Evolutionary conservation across 768 basidiomycete genomes (phyloP), one percentile per base, ranked within the genome.

Genomic region (Lactifluus pinguis): DNA sequence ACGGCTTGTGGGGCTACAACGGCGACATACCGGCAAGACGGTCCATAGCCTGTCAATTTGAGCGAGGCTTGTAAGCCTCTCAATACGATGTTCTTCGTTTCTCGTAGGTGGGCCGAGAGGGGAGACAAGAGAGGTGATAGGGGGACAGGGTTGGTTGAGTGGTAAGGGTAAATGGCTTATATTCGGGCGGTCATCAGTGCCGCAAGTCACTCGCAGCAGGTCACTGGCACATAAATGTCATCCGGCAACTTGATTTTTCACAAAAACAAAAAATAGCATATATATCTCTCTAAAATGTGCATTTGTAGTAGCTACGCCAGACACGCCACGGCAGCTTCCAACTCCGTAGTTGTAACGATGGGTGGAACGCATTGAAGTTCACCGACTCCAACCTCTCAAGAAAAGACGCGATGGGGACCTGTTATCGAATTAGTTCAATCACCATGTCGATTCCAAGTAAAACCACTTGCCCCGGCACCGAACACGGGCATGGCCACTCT

Each of bases 271-370:
- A 15, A 32, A 34, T 17, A 32, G 10, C 19, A 32, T 15, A 30
- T 32, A 36, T 51, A 2, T 19, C 2, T 29, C 34, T 48, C 4
- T 68, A 76, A 61, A 75, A 72, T 29, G 41, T 66, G 53, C 76
- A 71, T 64, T 73, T 76, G 71, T 78, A 76, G 72, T 79, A 78
- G 65, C 77, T 72, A 53, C 77, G 72, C 82, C 81, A 84, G 39
- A 92, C 80, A 68, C 79, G 78, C 84, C 84, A 89, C 54, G 92
- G 82, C 67, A 92, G 73, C 75, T 80, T 82, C 84, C 92, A 92
- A 70, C 87, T 85, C 72, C 82, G 78, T 67, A 74, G 59, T 73
- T 84, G 85, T 68, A 92, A 66, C 66, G 76, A 74, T 29, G 82
- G 76, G 63, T 85, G 74, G 70, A 89, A 92, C 8, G 77, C 85